A percentile compares a stretch with the other conserved stretches of the same genome.
Evolutionary conservation across 257 asterid species (phyloP).

Genomic region (Petunia secreta): DNA sequence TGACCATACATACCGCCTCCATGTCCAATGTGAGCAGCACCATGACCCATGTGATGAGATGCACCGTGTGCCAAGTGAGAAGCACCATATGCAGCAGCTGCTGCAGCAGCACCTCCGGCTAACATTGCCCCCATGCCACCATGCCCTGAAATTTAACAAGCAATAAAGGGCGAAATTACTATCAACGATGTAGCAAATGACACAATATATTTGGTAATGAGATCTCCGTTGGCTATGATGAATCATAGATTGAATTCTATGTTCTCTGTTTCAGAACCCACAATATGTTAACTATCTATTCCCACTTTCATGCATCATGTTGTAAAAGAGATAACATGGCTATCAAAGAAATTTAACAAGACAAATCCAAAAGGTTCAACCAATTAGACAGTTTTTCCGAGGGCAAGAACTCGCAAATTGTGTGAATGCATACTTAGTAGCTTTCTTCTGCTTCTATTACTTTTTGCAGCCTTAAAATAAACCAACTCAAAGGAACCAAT

Average conservation of each 20-base stretch:
- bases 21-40: constrained; percentile 28
- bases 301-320: not conserved
- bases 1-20: constrained; percentile 4
- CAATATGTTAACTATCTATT: not conserved
- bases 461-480: not conserved
- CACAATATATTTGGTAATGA: not conserved
- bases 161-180: not conserved
- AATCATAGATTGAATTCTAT: not conserved
- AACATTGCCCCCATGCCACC: constrained; percentile 59
- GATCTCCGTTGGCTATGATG: not conserved
- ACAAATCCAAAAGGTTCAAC: not conserved
- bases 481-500: not conserved
- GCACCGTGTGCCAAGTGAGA: constrained; percentile 54
- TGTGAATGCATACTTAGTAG: too few relatives aligned
- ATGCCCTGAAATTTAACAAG: constrained; percentile 46
- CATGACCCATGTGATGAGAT: constrained; percentile 40
- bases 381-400: not conserved
- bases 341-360: not conserved
- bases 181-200: not conserved
- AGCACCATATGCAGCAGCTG: constrained; percentile 82
- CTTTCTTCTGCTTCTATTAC: too few relatives aligned
- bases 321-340: not conserved
- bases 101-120: constrained; percentile 90
- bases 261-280: not conserved
- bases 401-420: too few relatives aligned